Base-by-base conservation (phyloP, 176 grass and related monocot genomes). In the Pharus latifolius region DNA sequence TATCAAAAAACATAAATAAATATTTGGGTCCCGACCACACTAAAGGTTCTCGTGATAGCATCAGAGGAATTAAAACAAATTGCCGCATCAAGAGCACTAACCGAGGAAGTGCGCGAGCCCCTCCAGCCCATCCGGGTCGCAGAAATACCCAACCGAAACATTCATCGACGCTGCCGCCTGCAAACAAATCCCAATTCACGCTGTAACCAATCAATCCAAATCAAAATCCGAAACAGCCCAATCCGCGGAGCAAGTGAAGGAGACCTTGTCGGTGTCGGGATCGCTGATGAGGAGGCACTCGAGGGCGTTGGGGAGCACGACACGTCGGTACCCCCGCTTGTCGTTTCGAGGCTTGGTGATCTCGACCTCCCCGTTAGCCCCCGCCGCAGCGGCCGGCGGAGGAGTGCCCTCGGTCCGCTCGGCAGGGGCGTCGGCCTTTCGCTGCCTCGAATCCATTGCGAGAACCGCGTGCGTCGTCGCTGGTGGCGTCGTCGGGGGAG, bases 81-180 rank as follows among this genome's bases (percentile, higher is more conserved):
- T 56, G 30, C 14, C 5, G 62, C 6, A 26, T 6, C 57, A 17
- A 43, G 62, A 79, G 10, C 30, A 60, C 55, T 56, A 9, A 97
- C 93, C 93, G 18, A 98, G 90, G 68, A 98, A 98, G 84, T 98
- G 95, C 1, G 95, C 95, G 14, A 98, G 87, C 18, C 95, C 94
- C 70, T 91, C 84, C 8, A 98, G 62, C 19, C 87, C 95, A 16
- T 88, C 83, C 8, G 95, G 95, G 40, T 98, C 94, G 57, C 94
- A 90, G 81, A 87, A 97, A 63, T 56, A 92, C 18, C 94, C 94
- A 1, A 97, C 86, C n/a, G 80, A 83, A 2, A 98, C 95, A 68
- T 81, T 85, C 95, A 98, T 93, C 2, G 95, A 98, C 49, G 95
- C 90, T 17, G 95, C 89, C 44, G 71, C 84, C 93, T 96, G 67